A percentile compares a stretch with the other conserved stretches of the same genome.
Evolutionary conservation across 495 filamentous ascomycete genomes (phyloP).

Genomic region (Penicillium crystallinum): DNA sequence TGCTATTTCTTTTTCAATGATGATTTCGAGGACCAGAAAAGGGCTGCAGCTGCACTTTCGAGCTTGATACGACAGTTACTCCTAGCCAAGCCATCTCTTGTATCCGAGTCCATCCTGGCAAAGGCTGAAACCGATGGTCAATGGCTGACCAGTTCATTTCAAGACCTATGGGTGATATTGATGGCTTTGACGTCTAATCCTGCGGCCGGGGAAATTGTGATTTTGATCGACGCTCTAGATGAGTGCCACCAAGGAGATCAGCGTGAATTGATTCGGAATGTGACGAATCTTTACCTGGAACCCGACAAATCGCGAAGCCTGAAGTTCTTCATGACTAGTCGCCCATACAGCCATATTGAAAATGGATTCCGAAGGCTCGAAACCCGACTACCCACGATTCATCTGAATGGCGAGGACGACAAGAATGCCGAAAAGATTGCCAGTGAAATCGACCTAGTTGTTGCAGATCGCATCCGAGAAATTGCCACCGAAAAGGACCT

Average conservation of each 20-base stretch:
- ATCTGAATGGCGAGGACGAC: slow-evolving; percentile 34
- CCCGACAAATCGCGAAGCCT: slow-evolving; percentile 9
- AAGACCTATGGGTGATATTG: slow-evolving; percentile 31
- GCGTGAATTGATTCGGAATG: too few species aligned
- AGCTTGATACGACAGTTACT: slow-evolving; percentile 48
- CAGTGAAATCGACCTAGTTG: slow-evolving; percentile 41
- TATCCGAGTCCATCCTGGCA: slow-evolving; percentile 14
- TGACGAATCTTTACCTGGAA: too few species aligned
- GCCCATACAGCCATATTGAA: slow-evolving; percentile 40
- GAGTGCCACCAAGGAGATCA: background rate
- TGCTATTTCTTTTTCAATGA: slow-evolving; percentile 60
- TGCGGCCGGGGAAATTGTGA: too few species aligned
- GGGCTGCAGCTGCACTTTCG: slow-evolving; percentile 31
- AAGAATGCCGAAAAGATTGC: slow-evolving; percentile 26
- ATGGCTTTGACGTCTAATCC: too few species aligned
- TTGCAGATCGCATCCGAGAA: slow-evolving; percentile 24
- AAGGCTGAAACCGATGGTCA: slow-evolving; percentile 22
- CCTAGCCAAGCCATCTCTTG: slow-evolving; percentile 20
- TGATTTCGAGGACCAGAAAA: slow-evolving; percentile 42
- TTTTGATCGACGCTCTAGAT: slow-evolving; percentile 2
- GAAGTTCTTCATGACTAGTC: slow-evolving; percentile 48
- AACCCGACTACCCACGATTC: slow-evolving; percentile 25
- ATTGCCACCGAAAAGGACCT: slow-evolving; percentile 16
- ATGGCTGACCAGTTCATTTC: slow-evolving; percentile 28
- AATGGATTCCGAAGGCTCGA: slow-evolving; percentile 23